Conservation (phyloP, 108 stramenopile genomes). For the Seminavis robusta region DNA sequence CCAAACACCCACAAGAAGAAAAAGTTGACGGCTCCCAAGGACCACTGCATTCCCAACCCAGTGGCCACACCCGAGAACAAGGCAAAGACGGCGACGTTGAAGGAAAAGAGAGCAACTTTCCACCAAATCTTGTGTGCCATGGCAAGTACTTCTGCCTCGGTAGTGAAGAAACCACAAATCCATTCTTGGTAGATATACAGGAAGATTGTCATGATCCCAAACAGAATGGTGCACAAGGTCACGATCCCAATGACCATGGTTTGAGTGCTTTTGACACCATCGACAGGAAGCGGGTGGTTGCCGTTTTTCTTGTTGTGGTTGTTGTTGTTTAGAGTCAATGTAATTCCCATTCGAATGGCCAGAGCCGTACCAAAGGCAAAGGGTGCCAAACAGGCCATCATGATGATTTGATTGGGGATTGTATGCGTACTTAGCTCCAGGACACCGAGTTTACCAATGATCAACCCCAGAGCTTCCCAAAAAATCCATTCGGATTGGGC, state of each 20-base stretch:
- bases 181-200: conserved; percentile 9
- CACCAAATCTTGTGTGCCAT: conserved; percentile 27
- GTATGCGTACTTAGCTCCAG: conserved; percentile 36
- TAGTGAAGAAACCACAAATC: conserved; percentile 21
- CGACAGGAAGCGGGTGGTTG: too few relatives aligned
- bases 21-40: conserved; percentile 20
- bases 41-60: conserved; percentile 36
- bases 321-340: too few relatives aligned
- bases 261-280: too few relatives aligned
- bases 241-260: too few relatives aligned
- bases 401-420: conserved; percentile 32
- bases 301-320: too few relatives aligned
- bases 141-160: conserved; percentile 7
- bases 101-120: conserved; percentile 10
- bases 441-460: conserved; percentile 35
- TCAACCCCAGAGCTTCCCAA: conserved; percentile 35
- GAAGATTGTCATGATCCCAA: not conserved
- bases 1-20: conserved; percentile 31
- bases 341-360: conserved; percentile 20
- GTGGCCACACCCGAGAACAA: not conserved
- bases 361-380: conserved; percentile 18
- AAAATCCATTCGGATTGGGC: conserved; percentile 34
- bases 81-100: not conserved
- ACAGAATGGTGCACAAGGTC: not conserved
- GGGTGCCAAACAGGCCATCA: conserved; percentile 15